These are phyloP conservation scores for Tetracladium setigerum DNA, from an alignment of 495 filamentous ascomycete species.

Conservation along the genomic window DNA sequence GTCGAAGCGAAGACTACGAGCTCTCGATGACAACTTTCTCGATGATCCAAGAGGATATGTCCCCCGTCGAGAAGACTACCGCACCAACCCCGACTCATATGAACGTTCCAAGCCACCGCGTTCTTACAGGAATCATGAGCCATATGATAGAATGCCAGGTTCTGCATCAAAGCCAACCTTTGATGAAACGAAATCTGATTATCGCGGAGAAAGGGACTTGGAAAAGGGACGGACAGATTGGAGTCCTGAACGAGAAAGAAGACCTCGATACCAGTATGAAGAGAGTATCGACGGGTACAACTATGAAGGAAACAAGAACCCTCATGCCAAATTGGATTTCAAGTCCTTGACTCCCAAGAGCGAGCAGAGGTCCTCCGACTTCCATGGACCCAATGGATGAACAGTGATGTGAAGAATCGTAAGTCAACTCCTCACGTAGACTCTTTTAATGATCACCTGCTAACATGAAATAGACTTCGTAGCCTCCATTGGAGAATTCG, in stretches of 20 bases:
- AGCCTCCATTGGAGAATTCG: constrained; percentile 33
- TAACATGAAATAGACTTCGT: constrained; percentile 20
- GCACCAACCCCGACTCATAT: constrained; percentile 5
- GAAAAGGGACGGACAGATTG: constrained; percentile 2
- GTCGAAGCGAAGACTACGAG: constrained; percentile 7
- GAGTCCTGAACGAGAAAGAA: background rate
- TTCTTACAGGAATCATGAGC: constrained; percentile 9
- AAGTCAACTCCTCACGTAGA: background rate
- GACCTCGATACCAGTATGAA: background rate
- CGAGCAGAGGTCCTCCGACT: constrained; percentile 14
- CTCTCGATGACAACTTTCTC: constrained; percentile 8
- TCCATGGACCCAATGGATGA: constrained; percentile 21
- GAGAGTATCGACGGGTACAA: constrained; percentile 15
- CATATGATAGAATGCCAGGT: constrained; percentile 5
- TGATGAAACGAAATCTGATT: constrained; percentile 10
- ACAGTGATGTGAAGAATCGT: constrained; percentile 21
- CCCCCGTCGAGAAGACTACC: background rate
- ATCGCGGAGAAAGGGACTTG: constrained; percentile 1
- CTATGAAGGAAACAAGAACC: constrained; percentile 1
- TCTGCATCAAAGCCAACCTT: constrained; percentile 14
- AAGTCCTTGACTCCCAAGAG: constrained; percentile 15
- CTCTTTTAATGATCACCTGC: constrained; percentile 3
- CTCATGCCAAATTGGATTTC: constrained; percentile 7
- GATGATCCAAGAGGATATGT: constrained; percentile 1
- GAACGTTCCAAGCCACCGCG: constrained; percentile 11